Conservation (phyloP, 768 basidiomycete genomes). For the Pluteus cervinus region DNA sequence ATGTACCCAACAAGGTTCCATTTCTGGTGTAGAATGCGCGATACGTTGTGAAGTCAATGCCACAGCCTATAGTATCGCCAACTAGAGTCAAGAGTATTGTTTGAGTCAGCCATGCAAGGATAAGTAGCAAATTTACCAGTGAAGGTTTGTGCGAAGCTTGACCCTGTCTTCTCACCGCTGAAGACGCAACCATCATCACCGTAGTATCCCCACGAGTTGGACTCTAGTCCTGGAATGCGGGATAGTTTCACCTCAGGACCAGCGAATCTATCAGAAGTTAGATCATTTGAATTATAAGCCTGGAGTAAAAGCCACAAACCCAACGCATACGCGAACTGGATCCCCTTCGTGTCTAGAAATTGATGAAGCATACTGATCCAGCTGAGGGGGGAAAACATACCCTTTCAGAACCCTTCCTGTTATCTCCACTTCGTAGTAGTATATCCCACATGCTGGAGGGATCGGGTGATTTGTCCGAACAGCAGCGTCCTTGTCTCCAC, state of each 20-base stretch:
- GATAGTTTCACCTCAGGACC: constrained; percentile 57
- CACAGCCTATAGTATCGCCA: constrained; percentile 87
- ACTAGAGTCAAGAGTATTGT: too few relatives aligned
- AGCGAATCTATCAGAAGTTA: constrained; percentile 49
- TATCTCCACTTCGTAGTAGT: constrained; percentile 91
- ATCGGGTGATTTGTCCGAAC: constrained; percentile 74
- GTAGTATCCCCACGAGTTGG: constrained; percentile 86
- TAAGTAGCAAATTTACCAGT: too few relatives aligned
- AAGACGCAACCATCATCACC: constrained; percentile 85
- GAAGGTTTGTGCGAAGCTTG: too few relatives aligned
- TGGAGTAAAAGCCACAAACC: constrained; percentile 37
- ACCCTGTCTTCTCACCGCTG: constrained; percentile 69
- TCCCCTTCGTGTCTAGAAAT: too few relatives aligned
- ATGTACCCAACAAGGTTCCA: constrained; percentile 59
- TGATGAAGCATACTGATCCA: too few relatives aligned
- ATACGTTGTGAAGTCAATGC: constrained; percentile 81
- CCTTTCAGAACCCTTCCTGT: constrained; percentile 76
- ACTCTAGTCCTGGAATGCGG: constrained; percentile 83
- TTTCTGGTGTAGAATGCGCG: constrained; percentile 90
- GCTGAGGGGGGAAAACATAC: constrained; percentile 32
- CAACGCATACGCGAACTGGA: constrained; percentile 74
- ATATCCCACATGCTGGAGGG: constrained; percentile 83
- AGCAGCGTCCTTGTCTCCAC: constrained; percentile 75
- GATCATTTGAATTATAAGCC: constrained; percentile 6
- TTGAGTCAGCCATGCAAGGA: too few relatives aligned